Evolutionary conservation across 352 stramenopile species (phyloP).

Genomic region (Globisporangium cylindrosporum): DNA sequence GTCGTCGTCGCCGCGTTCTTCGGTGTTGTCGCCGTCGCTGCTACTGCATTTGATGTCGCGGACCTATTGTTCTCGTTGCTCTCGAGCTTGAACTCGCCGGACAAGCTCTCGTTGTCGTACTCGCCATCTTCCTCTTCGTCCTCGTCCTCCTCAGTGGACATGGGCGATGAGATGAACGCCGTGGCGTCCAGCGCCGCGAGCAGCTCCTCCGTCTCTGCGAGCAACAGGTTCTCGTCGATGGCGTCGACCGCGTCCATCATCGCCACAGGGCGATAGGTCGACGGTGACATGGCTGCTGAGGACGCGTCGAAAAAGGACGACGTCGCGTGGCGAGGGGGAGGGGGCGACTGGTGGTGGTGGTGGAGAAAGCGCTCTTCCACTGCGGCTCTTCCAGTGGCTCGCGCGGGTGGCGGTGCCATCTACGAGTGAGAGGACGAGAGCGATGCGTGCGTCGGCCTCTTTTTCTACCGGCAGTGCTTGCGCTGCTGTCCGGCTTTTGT

Average conservation of each 20-base stretch:
- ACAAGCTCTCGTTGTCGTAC: neutral
- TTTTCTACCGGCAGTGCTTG: neutral
- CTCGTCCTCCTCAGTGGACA: conserved; percentile 15
- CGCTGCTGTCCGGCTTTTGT: neutral
- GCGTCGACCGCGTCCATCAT: neutral
- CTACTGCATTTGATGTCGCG: neutral
- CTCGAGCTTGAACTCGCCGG: neutral
- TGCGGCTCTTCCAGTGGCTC: neutral
- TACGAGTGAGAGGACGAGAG: neutral
- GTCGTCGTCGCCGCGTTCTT: neutral
- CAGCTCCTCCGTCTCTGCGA: conserved; percentile 19
- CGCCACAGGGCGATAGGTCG: neutral
- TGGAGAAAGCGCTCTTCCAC: neutral
- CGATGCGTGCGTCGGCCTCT: neutral
- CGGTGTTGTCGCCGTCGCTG: neutral
- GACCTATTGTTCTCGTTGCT: neutral
- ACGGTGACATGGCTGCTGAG: neutral
- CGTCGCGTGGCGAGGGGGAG: no score
- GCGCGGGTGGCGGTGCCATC: neutral
- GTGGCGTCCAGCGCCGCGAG: conserved; percentile 19
- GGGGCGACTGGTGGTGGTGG: neutral
- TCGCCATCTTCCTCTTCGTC: conserved; percentile 6
- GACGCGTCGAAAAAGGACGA: neutral
- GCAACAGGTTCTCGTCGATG: conserved; percentile 21
- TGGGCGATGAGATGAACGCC: conserved; percentile 15